These are phyloP conservation scores for Mycena indigotica DNA, from an alignment of 768 basidiomycete species.

Conservation along the genomic window DNA sequence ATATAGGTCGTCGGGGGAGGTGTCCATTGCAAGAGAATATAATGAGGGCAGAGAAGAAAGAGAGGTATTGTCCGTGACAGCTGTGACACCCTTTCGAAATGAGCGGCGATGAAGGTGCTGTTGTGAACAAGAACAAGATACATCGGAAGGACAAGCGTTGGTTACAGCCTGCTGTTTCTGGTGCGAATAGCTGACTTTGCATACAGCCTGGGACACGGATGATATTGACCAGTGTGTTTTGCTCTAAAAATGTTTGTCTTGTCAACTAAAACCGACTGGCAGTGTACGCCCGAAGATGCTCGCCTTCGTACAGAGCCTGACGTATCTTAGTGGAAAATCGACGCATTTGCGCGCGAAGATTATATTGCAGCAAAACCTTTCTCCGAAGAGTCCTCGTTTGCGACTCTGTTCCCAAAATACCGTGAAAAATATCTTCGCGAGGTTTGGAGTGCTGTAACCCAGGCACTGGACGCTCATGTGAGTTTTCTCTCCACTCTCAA, in stretches of 20 bases:
- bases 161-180: slow-evolving; percentile 29
- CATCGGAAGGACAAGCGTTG: slow-evolving; percentile 95
- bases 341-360: slow-evolving; percentile 72
- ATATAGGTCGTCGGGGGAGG: slow-evolving; percentile 28
- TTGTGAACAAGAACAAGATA: slow-evolving; percentile 81
- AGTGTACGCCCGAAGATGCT: slow-evolving; percentile 44
- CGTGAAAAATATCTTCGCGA: slow-evolving; percentile 95
- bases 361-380: slow-evolving; percentile 78
- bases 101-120: slow-evolving; percentile 47
- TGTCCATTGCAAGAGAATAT: slow-evolving; percentile 52
- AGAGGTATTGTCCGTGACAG: no score
- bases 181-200: no score
- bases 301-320: background rate
- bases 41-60: no score
- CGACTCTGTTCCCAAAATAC: slow-evolving; percentile 97
- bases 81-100: slow-evolving; percentile 14
- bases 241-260: slow-evolving; percentile 5
- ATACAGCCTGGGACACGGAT: slow-evolving; percentile 95
- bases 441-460: slow-evolving; percentile 90
- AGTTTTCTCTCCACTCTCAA: slow-evolving; percentile 17
- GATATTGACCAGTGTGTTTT: slow-evolving; percentile 92
- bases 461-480: slow-evolving; percentile 80
- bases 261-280: slow-evolving; percentile 11
- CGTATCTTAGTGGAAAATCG: slow-evolving; percentile 77
- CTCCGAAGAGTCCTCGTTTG: slow-evolving; percentile 95